A percentile compares a stretch with the other conserved stretches of the same genome.
Evolutionary conservation across 495 filamentous ascomycete species (phyloP).

Genomic region (Aspergillus bertholletiae): DNA sequence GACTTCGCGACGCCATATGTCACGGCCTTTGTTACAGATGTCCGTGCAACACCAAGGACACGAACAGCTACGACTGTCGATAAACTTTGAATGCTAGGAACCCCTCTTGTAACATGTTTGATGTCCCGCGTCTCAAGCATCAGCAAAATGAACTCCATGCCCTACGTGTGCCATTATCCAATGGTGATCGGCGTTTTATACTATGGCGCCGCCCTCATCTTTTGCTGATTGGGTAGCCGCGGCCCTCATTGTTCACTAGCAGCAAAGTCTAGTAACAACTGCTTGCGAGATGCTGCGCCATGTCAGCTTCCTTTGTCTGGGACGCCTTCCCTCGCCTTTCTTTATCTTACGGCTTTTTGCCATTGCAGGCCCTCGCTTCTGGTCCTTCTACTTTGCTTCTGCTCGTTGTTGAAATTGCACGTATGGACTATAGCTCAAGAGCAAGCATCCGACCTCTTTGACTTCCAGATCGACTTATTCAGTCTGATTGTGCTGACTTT

Average conservation of each 20-base stretch:
- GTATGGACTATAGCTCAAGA: not conserved
- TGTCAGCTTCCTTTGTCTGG: slow-evolving; percentile 15
- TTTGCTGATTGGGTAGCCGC: not conserved
- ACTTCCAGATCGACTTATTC: not conserved
- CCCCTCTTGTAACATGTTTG: not conserved
- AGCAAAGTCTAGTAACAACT: not conserved
- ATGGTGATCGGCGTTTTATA: not conserved
- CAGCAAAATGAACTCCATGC: not conserved
- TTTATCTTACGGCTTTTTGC: slow-evolving; percentile 13
- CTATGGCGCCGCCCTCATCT: not conserved
- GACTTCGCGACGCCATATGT: no score
- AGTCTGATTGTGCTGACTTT: not conserved
- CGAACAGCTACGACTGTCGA: not conserved
- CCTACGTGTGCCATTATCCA: not conserved
- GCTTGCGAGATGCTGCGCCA: slow-evolving; percentile 11
- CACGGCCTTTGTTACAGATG: not conserved
- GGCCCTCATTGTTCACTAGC: not conserved
- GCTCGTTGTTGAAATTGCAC: not conserved
- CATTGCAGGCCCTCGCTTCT: slow-evolving; percentile 8
- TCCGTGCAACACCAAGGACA: not conserved
- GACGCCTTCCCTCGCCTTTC: not conserved
- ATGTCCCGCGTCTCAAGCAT: not conserved
- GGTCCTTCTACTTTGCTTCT: not conserved
- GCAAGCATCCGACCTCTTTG: not conserved
- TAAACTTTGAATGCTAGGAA: not conserved